phyloP scores from a whole-genome alignment of 306 rosid species.

The peach (Prunus persica) region DNA sequence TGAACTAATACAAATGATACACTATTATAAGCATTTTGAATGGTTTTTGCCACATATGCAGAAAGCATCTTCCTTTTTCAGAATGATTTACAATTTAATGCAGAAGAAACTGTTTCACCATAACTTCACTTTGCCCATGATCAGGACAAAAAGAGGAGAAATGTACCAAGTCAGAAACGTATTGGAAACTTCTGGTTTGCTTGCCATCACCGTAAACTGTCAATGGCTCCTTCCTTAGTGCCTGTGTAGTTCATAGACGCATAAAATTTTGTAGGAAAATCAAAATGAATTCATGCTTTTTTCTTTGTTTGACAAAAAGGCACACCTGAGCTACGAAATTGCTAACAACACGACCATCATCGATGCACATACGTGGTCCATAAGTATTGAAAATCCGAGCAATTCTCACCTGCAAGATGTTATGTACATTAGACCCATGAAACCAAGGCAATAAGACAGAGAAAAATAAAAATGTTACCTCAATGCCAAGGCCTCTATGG shows the following conservation, averaged over 20 bases:
- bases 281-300: no score
- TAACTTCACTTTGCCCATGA: background rate
- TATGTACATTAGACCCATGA: background rate
- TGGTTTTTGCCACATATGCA: no score
- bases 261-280: no score
- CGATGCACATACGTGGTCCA: conserved; percentile 90
- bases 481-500: conserved; percentile 90
- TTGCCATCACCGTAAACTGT: conserved; percentile 98
- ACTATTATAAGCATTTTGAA: background rate
- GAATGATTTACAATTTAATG: no score
- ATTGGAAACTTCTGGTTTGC: conserved; percentile 95
- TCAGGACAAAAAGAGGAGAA: background rate
- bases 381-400: conserved; percentile 92
- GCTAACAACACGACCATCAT: conserved; percentile 92
- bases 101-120: background rate
- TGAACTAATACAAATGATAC: background rate
- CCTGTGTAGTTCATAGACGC: conserved; percentile 33
- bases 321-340: conserved; percentile 91
- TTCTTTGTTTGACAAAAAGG: background rate
- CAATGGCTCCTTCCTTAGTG: conserved; percentile 85
- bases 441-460: background rate
- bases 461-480: conserved; percentile 37
- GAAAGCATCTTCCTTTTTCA: no score
- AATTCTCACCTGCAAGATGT: conserved; percentile 58
- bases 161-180: conserved; percentile 85